Base-by-base conservation (phyloP, 306 rosid genomes). In the Trifolium subterraneum region DNA sequence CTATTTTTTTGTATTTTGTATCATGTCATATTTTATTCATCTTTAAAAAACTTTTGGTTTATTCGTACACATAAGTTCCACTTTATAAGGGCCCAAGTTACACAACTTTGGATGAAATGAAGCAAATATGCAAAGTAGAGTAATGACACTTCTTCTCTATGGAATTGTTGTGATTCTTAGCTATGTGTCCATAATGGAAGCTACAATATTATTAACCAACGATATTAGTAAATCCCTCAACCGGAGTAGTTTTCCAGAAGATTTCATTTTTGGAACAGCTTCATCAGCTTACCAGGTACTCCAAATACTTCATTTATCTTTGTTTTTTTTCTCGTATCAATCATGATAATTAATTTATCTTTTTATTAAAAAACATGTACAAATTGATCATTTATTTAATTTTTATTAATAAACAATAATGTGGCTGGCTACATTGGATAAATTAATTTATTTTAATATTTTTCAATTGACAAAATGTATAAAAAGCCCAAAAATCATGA, bases 221-320 rank as follows among this genome's bases (percentile, higher is more conserved):
- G 44, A 52, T 9, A 68, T 29, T 29, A 29, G 1, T 16, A 14
- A 60, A 7, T 71, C 56, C 23, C 16, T 71, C 27, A 56, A 71
- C 42, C 22, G 76, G 0, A 36, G 25, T 14, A 71, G 76, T 71
- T 71, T 71, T 54, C 76, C 76, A 55, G 16, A 71, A 8, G 76
- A 41, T 56, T 71, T 71, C 25, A 22, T 71, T 71, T 71, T 56
- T 71, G 76, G 76, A 48, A 14, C 76, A 55, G 67, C 76, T 55
- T 22, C 75, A 38, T 38, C 75, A 22, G 35, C 66, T 20, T 71
- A 71, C 55, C 76, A 71, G 76, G 76, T 71, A 22, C 8, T 62
- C 25, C 68, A 31, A 10, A 56, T 20, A 56, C 7, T 10, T 59
- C 19, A 14, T 2, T n/a, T n/a, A n/a, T n/a, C n/a, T n/a, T n/a